Conservation (phyloP, 164 flowering plant genomes). For the Vitis riparia region DNA sequence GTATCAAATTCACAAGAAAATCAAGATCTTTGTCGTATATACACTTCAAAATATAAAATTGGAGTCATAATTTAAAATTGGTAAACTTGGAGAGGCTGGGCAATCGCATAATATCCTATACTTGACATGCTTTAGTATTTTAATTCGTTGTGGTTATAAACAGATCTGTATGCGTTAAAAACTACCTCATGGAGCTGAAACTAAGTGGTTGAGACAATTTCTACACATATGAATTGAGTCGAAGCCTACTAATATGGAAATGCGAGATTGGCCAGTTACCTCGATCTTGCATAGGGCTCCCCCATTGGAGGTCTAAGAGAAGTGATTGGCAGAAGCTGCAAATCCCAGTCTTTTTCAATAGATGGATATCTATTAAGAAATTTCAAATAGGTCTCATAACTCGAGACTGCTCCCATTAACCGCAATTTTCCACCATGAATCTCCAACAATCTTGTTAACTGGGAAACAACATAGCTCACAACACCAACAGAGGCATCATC, state of each 20-base stretch:
- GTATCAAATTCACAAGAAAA: too few species aligned
- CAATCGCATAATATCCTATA: too few species aligned
- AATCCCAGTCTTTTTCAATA: constrained; percentile 82
- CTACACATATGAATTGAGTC: too few species aligned
- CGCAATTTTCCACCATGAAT: constrained; percentile 50
- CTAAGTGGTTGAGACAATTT: too few species aligned
- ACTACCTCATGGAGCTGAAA: too few species aligned
- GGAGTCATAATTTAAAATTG: too few species aligned
- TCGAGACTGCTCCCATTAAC: constrained; percentile 63
- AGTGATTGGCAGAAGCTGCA: constrained; percentile 75
- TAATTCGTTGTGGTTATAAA: too few species aligned
- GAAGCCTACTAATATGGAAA: background rate
- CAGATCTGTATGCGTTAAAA: too few species aligned
- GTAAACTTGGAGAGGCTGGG: too few species aligned
- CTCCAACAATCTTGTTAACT: constrained; percentile 49
- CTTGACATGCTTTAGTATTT: too few species aligned
- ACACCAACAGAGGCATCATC: constrained; percentile 23
- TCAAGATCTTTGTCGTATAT: too few species aligned
- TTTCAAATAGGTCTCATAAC: constrained; percentile 65
- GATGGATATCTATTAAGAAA: constrained; percentile 60
- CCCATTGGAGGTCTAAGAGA: constrained; percentile 48
- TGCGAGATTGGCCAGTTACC: constrained; percentile 30
- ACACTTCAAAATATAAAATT: too few species aligned
- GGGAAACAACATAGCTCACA: constrained; percentile 33
- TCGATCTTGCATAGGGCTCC: constrained; percentile 53